Evolutionary conservation across 2,329 filamentous ascomycete genomes (phyloP).

Genomic region (Colletotrichum paranaense): DNA sequence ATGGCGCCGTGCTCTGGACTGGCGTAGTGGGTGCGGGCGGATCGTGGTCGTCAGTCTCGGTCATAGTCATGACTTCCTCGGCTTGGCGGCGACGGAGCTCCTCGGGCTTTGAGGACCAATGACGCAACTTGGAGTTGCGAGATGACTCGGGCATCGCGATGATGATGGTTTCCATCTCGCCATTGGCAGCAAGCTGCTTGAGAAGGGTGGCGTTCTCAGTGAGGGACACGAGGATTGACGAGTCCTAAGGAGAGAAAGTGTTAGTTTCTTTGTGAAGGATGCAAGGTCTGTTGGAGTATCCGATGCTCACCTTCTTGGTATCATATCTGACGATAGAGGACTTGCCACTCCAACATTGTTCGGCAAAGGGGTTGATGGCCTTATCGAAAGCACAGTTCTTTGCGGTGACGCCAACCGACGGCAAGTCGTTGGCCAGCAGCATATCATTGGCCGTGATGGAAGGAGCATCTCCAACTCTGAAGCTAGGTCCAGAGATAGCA

Average conservation of each 20-base stretch:
- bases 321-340: conserved; percentile 58
- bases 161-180: conserved; percentile 67
- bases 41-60: conserved; percentile 40
- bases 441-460: conserved; percentile 54
- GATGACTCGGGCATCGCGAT: conserved; percentile 64
- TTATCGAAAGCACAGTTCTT: conserved; percentile 51
- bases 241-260: conserved; percentile 21
- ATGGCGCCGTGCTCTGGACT: conserved; percentile 41
- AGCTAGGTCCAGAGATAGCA: conserved; percentile 55
- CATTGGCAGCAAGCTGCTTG: conserved; percentile 55
- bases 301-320: conserved; percentile 51
- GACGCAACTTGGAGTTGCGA: conserved; percentile 47
- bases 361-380: conserved; percentile 55
- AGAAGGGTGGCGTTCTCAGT: conserved; percentile 58
- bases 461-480: conserved; percentile 60
- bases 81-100: conserved; percentile 61
- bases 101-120: conserved; percentile 53
- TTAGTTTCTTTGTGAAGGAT: not conserved
- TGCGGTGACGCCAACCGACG: conserved; percentile 48
- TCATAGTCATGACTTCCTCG: conserved; percentile 60
- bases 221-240: conserved; percentile 55
- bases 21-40: conserved; percentile 36
- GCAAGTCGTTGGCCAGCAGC: conserved; percentile 55
- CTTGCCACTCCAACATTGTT: conserved; percentile 57
- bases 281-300: no score